A percentile compares a stretch with the other conserved stretches of the same genome.
Evolutionary conservation across 495 filamentous ascomycete genomes (phyloP).

Genomic region (Aspergillus asperescens): DNA sequence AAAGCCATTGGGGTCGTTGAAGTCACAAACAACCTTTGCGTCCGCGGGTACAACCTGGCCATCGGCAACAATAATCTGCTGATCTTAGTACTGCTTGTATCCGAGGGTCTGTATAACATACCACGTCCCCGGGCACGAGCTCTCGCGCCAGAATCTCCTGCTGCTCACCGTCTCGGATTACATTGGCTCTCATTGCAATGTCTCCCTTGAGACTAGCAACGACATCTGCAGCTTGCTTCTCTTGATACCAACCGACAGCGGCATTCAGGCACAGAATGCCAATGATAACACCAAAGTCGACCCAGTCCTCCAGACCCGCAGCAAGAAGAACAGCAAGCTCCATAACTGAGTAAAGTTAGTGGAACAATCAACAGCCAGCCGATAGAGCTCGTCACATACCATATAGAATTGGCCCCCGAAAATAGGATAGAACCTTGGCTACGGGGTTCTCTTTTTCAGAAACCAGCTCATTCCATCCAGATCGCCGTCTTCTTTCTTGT

Average conservation of each 20-base stretch:
- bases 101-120: conserved; percentile 36
- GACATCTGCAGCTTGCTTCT: conserved; percentile 78
- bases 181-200: conserved; percentile 68
- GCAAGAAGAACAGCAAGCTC: conserved; percentile 71
- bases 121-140: conserved; percentile 74
- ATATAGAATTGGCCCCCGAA: conserved; percentile 75
- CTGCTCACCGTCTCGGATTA: conserved; percentile 61
- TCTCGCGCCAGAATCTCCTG: conserved; percentile 67
- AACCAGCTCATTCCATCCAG: conserved; percentile 67
- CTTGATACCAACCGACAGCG: conserved; percentile 74
- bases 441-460: conserved; percentile 72
- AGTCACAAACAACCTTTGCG: conserved; percentile 65
- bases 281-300: conserved; percentile 80
- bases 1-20: conserved; percentile 59
- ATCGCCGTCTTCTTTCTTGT: conserved; percentile 51
- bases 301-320: conserved; percentile 69
- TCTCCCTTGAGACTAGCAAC: conserved; percentile 75
- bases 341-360: conserved; percentile 58
- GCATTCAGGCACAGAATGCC: conserved; percentile 74
- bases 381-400: conserved; percentile 42
- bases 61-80: conserved; percentile 58
- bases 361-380: not conserved
- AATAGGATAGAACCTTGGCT: conserved; percentile 67
- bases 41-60: conserved; percentile 69
- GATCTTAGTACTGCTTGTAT: conserved; percentile 13